Evolutionary conservation across 257 asterid species (phyloP), one percentile per base, ranked within the genome.

Genomic region (Nyctanthes arbortristis): DNA sequence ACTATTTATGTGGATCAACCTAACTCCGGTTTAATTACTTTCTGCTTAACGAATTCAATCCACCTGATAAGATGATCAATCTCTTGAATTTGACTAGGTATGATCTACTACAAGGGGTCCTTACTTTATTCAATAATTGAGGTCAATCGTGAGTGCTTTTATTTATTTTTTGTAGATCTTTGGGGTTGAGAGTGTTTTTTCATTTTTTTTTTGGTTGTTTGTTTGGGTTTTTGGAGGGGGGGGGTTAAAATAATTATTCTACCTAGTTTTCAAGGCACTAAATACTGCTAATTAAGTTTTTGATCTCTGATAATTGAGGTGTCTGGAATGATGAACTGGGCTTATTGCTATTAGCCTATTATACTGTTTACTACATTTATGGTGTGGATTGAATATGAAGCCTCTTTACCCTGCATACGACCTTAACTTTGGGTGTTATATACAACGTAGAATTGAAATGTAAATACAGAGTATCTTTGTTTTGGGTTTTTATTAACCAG

Each of bases 51-150:
- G 25, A 49, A 9, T 52, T 49, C 24, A 4, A 52, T 20, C 14
- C n/a, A 52, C 31, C 59, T 52, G 59, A 24, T 52, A 52, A 49
- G 59, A 52, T 52, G 59, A 52, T 52, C 9, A 31, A 52, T 22
- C 5, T 52, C 16, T 52, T 10, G 14, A 52, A 22, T 20, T 52
- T 20, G n/a, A 32, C 40, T 28, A 18, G 18, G 37, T 60, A 39
- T 40, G 28, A 7, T 22, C 45, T 57, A 1, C 30, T 52, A 22
- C 54, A 20, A 2, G 12, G 20, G 7, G 59, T 52, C 30, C 31
- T 52, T 31, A 3, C 28, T 49, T 6, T 34, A 65, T n/a, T 40
- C 47, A 39, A 27, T 52, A 52, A 49, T 49, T 49, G 58, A 49
- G 18, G 29, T 49, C 29, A 52, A 52, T 49, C 10, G 10, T 52